Percentiles rank a stretch among this genome's conserved stretches.
Evolutionary conservation across 23 red algal species (phyloP).

Genomic region (Cyanidioschyzon merolae): DNA sequence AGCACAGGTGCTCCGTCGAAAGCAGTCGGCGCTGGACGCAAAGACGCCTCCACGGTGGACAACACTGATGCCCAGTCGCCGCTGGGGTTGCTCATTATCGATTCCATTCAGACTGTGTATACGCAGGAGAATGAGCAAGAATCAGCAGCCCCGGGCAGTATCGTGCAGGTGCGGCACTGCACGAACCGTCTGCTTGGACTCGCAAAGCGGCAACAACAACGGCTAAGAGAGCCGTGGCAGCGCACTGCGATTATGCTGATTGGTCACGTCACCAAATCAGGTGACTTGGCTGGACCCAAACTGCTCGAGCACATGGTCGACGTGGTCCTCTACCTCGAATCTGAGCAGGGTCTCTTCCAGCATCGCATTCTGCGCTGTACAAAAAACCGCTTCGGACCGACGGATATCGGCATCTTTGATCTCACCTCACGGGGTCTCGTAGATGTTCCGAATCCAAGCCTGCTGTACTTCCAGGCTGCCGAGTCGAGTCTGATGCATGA

Average conservation of each 20-base stretch:
- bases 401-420: slow-evolving; percentile 24
- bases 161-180: slow-evolving; percentile 23
- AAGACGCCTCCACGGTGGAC: neutral
- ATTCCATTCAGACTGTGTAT: slow-evolving; percentile 25
- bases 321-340: slow-evolving; percentile 20
- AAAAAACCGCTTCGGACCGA: slow-evolving; percentile 22
- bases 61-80: neutral
- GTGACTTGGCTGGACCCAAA: slow-evolving; percentile 27
- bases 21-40: no score
- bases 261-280: slow-evolving; percentile 25
- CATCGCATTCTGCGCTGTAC: slow-evolving; percentile 23
- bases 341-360: neutral
- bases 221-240: neutral
- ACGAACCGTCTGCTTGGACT: slow-evolving; percentile 7
- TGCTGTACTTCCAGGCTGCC: neutral
- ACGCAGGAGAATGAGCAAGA: neutral
- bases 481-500: neutral
- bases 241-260: slow-evolving; percentile 19
- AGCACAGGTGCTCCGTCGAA: neutral
- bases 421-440: neutral
- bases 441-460: slow-evolving; percentile 16
- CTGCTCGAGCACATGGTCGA: slow-evolving; percentile 25
- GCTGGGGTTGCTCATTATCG: neutral
- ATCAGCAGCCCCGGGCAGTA: slow-evolving; percentile 17
- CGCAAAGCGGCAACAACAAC: slow-evolving; percentile 8